Percentiles rank a stretch among this genome's conserved stretches.
Conservation (phyloP, 2,329 filamentous ascomycete genomes). For the Ophiocordyceps unilateralis region DNA sequence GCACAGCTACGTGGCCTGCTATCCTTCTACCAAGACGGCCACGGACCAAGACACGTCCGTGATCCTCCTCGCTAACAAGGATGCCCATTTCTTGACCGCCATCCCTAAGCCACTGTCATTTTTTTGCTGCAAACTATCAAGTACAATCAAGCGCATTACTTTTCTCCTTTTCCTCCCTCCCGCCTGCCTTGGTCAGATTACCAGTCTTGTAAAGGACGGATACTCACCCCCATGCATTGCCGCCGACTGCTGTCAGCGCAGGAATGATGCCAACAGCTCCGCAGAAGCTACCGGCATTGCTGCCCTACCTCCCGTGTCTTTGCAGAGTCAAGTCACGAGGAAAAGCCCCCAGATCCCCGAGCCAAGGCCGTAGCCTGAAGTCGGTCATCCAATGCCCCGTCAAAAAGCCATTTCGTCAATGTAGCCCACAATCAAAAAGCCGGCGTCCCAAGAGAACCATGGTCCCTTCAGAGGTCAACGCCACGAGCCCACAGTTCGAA, state of each 20-base stretch:
- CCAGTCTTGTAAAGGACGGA: not conserved
- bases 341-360: constrained; percentile 6
- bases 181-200: not conserved
- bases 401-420: not conserved
- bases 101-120: not conserved
- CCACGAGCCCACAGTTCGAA: constrained; percentile 22
- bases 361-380: not conserved
- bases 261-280: not conserved
- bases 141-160: not conserved
- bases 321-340: constrained; percentile 8
- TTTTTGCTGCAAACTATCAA: not conserved
- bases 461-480: not conserved
- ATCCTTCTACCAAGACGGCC: not conserved
- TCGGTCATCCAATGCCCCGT: not conserved
- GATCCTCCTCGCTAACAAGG: too few relatives aligned
- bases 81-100: not conserved
- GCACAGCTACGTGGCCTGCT: not conserved
- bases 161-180: not conserved
- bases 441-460: constrained; percentile 2
- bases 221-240: not conserved
- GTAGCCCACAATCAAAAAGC: constrained; percentile 17
- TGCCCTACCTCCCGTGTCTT: constrained; percentile 12
- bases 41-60: not conserved
- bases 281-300: not conserved
- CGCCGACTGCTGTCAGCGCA: too few relatives aligned